Evolutionary conservation across 2,329 filamentous ascomycete genomes (phyloP).

Genomic region (Phialophora tarda): DNA sequence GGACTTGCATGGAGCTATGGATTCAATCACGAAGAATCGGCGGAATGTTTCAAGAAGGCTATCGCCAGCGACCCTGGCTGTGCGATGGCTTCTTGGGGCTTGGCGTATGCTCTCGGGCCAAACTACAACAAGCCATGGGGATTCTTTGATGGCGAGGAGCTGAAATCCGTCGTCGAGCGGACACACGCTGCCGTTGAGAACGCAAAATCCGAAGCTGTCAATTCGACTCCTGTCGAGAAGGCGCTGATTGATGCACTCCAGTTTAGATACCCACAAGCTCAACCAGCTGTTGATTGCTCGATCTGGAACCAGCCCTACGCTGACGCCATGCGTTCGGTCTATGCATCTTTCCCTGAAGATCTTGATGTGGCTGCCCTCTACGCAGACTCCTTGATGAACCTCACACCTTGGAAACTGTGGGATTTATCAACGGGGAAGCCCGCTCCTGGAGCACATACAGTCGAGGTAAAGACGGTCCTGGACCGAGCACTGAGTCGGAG

Average conservation of each 20-base stretch:
- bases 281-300: slow-evolving; percentile 57
- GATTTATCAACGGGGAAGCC: slow-evolving; percentile 65
- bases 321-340: slow-evolving; percentile 64
- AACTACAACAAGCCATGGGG: slow-evolving; percentile 84
- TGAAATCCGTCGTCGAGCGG: slow-evolving; percentile 45
- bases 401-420: slow-evolving; percentile 70
- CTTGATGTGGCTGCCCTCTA: slow-evolving; percentile 69
- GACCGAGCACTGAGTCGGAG: slow-evolving; percentile 62
- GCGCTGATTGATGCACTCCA: slow-evolving; percentile 68
- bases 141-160: slow-evolving; percentile 68
- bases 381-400: slow-evolving; percentile 69
- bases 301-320: slow-evolving; percentile 67
- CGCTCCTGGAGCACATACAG: slow-evolving; percentile 59
- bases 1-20: slow-evolving; percentile 48
- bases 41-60: slow-evolving; percentile 47
- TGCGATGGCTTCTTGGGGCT: slow-evolving; percentile 51
- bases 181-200: slow-evolving; percentile 39
- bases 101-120: slow-evolving; percentile 71
- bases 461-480: slow-evolving; percentile 64
- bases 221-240: slow-evolving; percentile 60
- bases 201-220: slow-evolving; percentile 49
- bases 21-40: slow-evolving; percentile 51
- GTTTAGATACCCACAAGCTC: slow-evolving; percentile 64
- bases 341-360: slow-evolving; percentile 59
- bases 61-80: slow-evolving; percentile 45